Conservation (phyloP, 176 grass and related monocot genomes). For the Neostapfia colusana region DNA sequence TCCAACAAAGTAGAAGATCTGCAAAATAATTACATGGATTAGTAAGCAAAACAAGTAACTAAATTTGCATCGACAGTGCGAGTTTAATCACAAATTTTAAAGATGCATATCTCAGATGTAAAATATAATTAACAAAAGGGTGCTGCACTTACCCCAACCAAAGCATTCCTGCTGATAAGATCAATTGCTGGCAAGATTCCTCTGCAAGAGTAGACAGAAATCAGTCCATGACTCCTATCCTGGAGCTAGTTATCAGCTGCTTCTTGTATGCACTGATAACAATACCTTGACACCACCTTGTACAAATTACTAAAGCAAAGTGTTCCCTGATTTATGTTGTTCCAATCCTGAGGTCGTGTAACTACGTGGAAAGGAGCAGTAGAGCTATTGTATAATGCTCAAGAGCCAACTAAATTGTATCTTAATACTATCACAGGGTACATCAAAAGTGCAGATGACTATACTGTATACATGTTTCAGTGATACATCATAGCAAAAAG, state of each 20-base stretch:
- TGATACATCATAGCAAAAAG: constrained; percentile 25
- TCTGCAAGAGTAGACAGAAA: constrained; percentile 42
- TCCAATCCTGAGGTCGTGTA: neutral
- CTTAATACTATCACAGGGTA: neutral
- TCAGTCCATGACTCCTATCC: neutral
- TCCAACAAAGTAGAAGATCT: constrained; percentile 98
- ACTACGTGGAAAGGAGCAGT: neutral
- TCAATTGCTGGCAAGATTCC: constrained; percentile 94
- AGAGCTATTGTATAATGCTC: constrained; percentile 14
- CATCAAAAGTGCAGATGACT: constrained; percentile 10
- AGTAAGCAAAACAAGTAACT: constrained; percentile 17
- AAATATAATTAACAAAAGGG: constrained; percentile 1
- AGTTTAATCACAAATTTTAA: constrained; percentile 8
- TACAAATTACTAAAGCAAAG: neutral
- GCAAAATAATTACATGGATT: constrained; percentile 31
- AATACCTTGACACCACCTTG: neutral
- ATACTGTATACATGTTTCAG: neutral
- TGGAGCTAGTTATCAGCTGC: too few species aligned
- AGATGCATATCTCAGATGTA: neutral
- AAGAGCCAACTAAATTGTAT: constrained; percentile 8
- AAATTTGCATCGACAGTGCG: neutral
- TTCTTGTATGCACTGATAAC: neutral
- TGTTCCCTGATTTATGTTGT: neutral
- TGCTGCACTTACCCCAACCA: constrained; percentile 70
- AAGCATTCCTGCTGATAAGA: constrained; percentile 63